Percentiles rank a stretch among this genome's conserved stretches.
Evolutionary conservation across 2,329 filamentous ascomycete species (phyloP).

Genomic region (Colletotrichum agaves): DNA sequence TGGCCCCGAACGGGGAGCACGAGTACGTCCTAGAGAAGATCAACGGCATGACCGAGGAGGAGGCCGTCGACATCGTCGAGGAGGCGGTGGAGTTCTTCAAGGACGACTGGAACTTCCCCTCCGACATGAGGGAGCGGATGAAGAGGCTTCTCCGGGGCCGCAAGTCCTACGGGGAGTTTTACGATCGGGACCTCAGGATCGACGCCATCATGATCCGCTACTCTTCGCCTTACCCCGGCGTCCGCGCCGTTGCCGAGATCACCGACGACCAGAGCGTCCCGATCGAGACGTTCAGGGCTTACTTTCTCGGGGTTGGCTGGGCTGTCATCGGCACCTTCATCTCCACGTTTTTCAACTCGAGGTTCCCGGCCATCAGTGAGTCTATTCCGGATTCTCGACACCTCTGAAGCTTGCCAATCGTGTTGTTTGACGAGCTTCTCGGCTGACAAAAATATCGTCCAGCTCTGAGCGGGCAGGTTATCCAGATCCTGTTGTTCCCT

Average conservation of each 20-base stretch:
- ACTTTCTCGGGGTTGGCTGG: conserved; percentile 54
- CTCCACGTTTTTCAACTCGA: conserved; percentile 53
- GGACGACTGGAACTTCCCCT: conserved; percentile 58
- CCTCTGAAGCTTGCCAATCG: background rate
- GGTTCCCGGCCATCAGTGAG: conserved; percentile 52
- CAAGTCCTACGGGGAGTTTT: conserved; percentile 53
- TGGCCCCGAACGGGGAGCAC: conserved; percentile 56
- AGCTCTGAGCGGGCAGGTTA: conserved; percentile 49
- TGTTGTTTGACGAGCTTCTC: background rate
- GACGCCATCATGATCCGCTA: conserved; percentile 53
- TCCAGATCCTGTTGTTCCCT: conserved; percentile 59
- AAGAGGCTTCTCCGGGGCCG: conserved; percentile 49
- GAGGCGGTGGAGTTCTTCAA: conserved; percentile 52
- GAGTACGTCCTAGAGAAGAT: conserved; percentile 55
- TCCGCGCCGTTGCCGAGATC: conserved; percentile 52
- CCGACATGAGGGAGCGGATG: conserved; percentile 55
- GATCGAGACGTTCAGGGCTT: conserved; percentile 54
- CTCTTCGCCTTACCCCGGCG: conserved; percentile 55
- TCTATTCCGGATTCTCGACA: background rate
- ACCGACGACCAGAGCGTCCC: conserved; percentile 49
- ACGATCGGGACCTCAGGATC: conserved; percentile 53
- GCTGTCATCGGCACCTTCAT: conserved; percentile 53
- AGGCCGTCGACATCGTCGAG: conserved; percentile 52
- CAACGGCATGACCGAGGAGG: conserved; percentile 55
- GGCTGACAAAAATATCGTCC: background rate